Base-by-base conservation (phyloP, 371 early-diverging fungal species). In the Mortierella sp. region DNA sequence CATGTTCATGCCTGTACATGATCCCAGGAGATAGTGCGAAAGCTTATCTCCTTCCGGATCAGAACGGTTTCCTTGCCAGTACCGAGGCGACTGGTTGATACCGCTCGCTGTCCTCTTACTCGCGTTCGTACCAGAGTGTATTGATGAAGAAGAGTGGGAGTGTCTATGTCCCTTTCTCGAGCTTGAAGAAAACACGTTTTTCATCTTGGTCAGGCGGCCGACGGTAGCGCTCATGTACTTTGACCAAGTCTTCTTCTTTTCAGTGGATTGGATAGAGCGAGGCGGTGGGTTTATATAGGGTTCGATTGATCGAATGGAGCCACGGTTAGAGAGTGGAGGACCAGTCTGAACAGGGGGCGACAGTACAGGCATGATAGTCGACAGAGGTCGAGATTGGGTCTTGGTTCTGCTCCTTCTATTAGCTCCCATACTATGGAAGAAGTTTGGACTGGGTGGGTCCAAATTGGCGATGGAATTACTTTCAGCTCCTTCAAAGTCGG, bases 201-300 rank as follows among this genome's bases (percentile, higher is more conserved):
- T 81, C 72, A 81, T 62, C 64, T 66, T 69, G 14, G 76, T 66
- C 5, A 81, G 70, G 1, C 66, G 81, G 14, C 62, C 73, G 9
- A 81, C 70, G 0, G 81, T 81, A 9, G 76, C 75, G 16, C 49
- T 70, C 73, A 81, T 68, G 64, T 70, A 75, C 45, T 62, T 58
- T 10, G 81, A 62, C 81, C 76, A 76, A 8, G 66, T 30, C 26
- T 51, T 72, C n/a, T 70, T 75, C 57, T 72, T 72, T 47, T 76
- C 76, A 1, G 55, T 37, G 12, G 70, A 64, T 51, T 11, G 35
- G 20, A 57, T 40, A 0, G 72, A 43, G 22, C 70, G 55, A 22
- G 81, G 81, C 8, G 81, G 81, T 10, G 81, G 81, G 24, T 81
- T 81, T 52, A 81, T 70, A 32, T 81, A 81, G 0, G 73, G 80